Percentiles rank a stretch among this genome's conserved stretches.
Evolutionary conservation across 495 filamentous ascomycete genomes (phyloP).

Genomic region (Elaphomyces granulatus): DNA sequence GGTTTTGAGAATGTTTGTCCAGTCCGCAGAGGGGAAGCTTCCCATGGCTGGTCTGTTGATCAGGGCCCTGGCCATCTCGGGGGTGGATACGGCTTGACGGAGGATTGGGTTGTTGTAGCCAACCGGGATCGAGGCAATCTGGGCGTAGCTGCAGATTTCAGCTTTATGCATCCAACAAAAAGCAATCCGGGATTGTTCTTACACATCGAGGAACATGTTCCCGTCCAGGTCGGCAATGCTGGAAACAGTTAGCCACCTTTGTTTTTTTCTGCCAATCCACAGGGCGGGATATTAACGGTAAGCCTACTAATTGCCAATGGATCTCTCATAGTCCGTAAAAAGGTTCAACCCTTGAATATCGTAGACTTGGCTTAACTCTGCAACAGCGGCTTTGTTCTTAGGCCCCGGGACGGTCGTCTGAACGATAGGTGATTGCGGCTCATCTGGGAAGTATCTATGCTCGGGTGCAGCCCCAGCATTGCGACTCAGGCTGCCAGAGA

Average conservation of each 20-base stretch:
- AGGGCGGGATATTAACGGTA: background rate
- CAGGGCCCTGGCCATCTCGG: constrained; percentile 67
- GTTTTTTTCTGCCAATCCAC: background rate
- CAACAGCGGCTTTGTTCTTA: constrained; percentile 52
- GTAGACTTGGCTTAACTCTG: constrained; percentile 70
- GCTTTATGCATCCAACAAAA: background rate
- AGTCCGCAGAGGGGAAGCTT: constrained; percentile 89
- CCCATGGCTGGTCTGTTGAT: constrained; percentile 94
- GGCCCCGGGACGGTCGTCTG: constrained; percentile 77
- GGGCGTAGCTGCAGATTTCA: constrained; percentile 49
- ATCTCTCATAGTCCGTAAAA: constrained; percentile 65
- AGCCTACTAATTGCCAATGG: constrained; percentile 44
- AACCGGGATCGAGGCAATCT: constrained; percentile 94
- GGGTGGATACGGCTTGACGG: constrained; percentile 50
- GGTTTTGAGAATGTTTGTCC: constrained; percentile 72
- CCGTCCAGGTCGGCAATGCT: constrained; percentile 82
- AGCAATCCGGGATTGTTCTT: too few species aligned
- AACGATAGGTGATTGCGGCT: constrained; percentile 61
- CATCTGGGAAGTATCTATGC: constrained; percentile 57
- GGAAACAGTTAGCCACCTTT: constrained; percentile 16
- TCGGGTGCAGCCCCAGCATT: constrained; percentile 32
- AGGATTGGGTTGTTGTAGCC: constrained; percentile 92
- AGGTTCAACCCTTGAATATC: constrained; percentile 91
- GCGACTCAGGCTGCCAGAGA: constrained; percentile 29
- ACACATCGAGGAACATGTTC: constrained; percentile 55